Evolutionary conservation across 139 green algal genomes (phyloP), one percentile per base, ranked within the genome.

Genomic region (Picochlorum costavermella): DNA sequence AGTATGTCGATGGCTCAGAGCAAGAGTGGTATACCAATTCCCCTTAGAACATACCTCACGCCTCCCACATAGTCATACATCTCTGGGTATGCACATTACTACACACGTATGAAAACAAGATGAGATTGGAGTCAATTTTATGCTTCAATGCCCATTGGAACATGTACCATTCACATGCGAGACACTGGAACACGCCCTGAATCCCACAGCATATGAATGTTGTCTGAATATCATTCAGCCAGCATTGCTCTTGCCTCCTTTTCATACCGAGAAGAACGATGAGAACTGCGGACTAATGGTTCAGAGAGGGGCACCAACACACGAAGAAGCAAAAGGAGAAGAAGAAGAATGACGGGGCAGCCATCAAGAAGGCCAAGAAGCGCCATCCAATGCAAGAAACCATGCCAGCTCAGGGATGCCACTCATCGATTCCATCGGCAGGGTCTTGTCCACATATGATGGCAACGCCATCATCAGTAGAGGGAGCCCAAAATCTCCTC

Each of bases 401-500:
- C 11, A 12, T 40, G 33, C 71, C 71, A 58, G 60, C 71, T 77
- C 71, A 30, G 71, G 59, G 44, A 28, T 73, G 71, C 64, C 64
- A 46, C 56, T 64, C 29, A 44, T 77, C 70, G 71, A 77, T 77
- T 77, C 71, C 71, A 64, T 65, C 46, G 71, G 71, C 71, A 59
- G 71, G 71, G 14, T 69, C 28, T 51, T 73, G 16, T 77, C 71
- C 71, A 73, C 71, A 77, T 20, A 36, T 31, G 46, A 40, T 40
- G 33, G 11, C 33, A 40, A 53, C 4, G n/a, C 5, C 14, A 61
- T 48, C 16, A 28, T 75, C 71, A 73, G 71, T 77, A 77, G 71
- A 77, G 71, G 71, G 71, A 77, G 65, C 71, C 71, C 56, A 69
- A 50, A 53, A 46, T 77, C 40, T 76, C 70, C 2, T 76, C 70